phyloP scores from a whole-genome alignment of 768 basidiomycete genomes.

The Mycena galopus region DNA sequence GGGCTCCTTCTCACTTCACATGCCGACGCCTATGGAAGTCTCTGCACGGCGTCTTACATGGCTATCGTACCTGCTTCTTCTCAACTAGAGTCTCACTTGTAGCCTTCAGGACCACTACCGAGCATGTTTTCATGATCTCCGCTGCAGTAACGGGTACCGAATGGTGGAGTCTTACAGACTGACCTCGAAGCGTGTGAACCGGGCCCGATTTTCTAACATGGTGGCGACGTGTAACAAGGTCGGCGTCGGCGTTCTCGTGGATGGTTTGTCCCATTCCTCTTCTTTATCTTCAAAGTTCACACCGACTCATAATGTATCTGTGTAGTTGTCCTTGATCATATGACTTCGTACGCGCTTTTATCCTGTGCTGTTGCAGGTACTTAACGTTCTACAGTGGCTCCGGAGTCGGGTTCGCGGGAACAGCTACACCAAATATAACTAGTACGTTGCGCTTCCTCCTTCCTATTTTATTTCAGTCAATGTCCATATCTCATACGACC shows the following conservation, averaged over 20 bases:
- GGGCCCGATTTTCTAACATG: conserved; percentile 49
- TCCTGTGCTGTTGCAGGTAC: not conserved
- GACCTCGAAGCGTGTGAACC: conserved; percentile 56
- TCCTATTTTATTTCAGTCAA: no score
- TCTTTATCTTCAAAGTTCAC: not conserved
- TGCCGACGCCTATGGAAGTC: no score
- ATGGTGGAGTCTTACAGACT: conserved; percentile 67
- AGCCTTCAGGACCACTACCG: no score
- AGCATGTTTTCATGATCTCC: no score
- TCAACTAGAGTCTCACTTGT: no score
- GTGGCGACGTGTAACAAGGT: conserved; percentile 44
- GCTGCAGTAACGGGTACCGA: conserved; percentile 32
- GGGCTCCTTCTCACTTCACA: no score
- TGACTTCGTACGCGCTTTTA: conserved; percentile 45
- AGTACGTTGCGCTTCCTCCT: conserved; percentile 19
- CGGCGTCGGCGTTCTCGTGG: conserved; percentile 49
- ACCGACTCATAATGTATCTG: not conserved
- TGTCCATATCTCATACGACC: not conserved
- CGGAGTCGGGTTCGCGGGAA: conserved; percentile 46
- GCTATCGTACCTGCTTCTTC: no score
- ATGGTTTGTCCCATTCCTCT: conserved; percentile 35
- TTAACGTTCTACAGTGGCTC: conserved; percentile 15
- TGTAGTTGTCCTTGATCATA: conserved; percentile 58
- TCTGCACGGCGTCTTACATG: no score
- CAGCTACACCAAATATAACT: conserved; percentile 48